Evolutionary conservation across 139 green algal species (phyloP), one percentile per base, ranked within the genome.

Genomic region (Desmodesmus armatus): DNA sequence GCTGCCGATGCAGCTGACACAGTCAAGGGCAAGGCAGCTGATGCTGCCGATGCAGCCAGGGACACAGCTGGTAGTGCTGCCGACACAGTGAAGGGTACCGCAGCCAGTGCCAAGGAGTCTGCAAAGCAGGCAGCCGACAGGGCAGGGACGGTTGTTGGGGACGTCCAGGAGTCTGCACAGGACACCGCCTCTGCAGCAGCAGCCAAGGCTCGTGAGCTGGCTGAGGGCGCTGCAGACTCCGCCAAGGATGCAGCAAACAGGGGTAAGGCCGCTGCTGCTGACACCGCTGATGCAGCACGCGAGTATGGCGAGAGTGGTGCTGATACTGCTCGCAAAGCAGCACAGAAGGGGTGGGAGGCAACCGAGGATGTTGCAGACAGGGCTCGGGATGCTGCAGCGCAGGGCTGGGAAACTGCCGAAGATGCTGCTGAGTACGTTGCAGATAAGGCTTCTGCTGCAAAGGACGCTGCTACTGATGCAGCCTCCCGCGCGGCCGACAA

Each of bases 311-410:
- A 25, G 9, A 27, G 27, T 13, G 37, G 41, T n/a, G 76, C 76
- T 15, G 76, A 67, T 7, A 71, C 44, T n/a, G 76, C 76, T 21
- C 31, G n/a, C 27, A 31, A 49, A 67, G 74, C 74, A 33, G 37
- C n/a, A n/a, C n/a, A n/a, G n/a, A n/a, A n/a, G n/a, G n/a, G n/a
- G n/a, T n/a, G 74, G 39, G 15, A 82, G 29, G 29, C 23, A 9
- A 41, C 74, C 31, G 49, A 82, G 74, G 72, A 79, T 40, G 73
- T 33, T 67, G 49, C 73, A 37, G 73, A 66, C 29, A 63, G 39
- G 33, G 49, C 39, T 15, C 44, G 49, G 25, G 29, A 40, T 37
- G 49, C 44, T 40, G 23, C 37, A 1, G 17, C 47, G 7, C 21
- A 40, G n/a, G 73, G 47, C 25, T 37, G 55, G 15, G 73, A 67